These are phyloP conservation scores for Cocos nucifera DNA, from an alignment of 176 grass and related monocot genomes.

Conservation along the genomic window DNA sequence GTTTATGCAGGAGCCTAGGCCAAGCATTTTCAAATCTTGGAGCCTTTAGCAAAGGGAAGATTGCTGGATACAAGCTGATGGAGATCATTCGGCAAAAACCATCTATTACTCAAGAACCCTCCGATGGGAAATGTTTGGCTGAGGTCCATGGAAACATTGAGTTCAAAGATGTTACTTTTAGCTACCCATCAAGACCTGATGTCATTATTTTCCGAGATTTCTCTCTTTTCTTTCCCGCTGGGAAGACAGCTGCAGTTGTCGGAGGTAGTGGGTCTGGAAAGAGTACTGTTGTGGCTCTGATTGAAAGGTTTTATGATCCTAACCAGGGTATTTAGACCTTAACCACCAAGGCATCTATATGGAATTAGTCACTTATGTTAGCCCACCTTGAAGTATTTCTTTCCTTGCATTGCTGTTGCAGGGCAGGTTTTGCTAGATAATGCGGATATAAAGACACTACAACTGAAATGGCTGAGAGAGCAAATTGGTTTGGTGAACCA, in stretches of 20 bases:
- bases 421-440: slow-evolving; percentile 92
- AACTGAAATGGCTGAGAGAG: slow-evolving; percentile 84
- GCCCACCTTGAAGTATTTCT: neutral
- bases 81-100: slow-evolving; percentile 91
- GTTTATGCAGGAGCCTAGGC: slow-evolving; percentile 69
- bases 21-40: slow-evolving; percentile 97
- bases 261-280: slow-evolving; percentile 98
- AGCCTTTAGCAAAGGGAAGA: slow-evolving; percentile 97
- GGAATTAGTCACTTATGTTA: too few relatives aligned
- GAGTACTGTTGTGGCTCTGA: slow-evolving; percentile 89
- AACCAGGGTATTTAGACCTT: slow-evolving; percentile 52
- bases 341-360: too few relatives aligned
- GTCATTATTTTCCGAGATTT: slow-evolving; percentile 93
- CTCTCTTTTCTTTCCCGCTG: slow-evolving; percentile 92
- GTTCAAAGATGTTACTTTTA: slow-evolving; percentile 98
- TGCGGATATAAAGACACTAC: slow-evolving; percentile 90
- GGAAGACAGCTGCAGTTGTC: slow-evolving; percentile 85
- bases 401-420: slow-evolving; percentile 17
- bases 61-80: slow-evolving; percentile 87
- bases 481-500: slow-evolving; percentile 98
- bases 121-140: slow-evolving; percentile 78
- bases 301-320: slow-evolving; percentile 99
- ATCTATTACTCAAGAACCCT: slow-evolving; percentile 65
- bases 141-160: slow-evolving; percentile 97
- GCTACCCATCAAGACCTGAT: slow-evolving; percentile 92